A percentile compares a stretch with the other conserved stretches of the same genome.
Conservation (phyloP, 768 basidiomycete species). For the Glaciozyma antarctica region DNA sequence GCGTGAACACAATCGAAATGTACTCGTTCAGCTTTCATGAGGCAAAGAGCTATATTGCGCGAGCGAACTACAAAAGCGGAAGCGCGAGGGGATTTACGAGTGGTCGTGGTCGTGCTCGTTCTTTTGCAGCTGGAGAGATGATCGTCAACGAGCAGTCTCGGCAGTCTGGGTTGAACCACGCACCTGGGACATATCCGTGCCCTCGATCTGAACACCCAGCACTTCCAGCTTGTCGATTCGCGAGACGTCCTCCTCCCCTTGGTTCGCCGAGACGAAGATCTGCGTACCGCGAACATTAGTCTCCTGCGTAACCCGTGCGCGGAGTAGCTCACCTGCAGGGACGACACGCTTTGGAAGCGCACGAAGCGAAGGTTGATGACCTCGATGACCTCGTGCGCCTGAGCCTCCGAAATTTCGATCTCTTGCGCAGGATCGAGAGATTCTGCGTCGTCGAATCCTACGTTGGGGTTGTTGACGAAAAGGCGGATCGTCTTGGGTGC, state of each 20-base stretch:
- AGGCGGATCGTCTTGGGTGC: conserved; percentile 59
- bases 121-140: conserved; percentile 2
- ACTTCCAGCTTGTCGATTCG: conserved; percentile 60
- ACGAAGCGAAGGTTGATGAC: conserved; percentile 53
- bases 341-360: conserved; percentile 59
- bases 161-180: too few relatives aligned
- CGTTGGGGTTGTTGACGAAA: conserved; percentile 48
- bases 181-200: conserved; percentile 15
- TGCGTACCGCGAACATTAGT: conserved; percentile 31
- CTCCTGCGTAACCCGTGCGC: too few relatives aligned
- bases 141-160: too few relatives aligned
- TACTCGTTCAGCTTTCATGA: not conserved
- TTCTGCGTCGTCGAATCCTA: conserved; percentile 56
- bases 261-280: conserved; percentile 63
- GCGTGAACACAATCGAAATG: not conserved
- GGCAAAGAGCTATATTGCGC: not conserved
- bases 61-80: not conserved
- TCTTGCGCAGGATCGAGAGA: conserved; percentile 53
- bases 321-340: conserved; percentile 50
- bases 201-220: conserved; percentile 43
- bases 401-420: conserved; percentile 48
- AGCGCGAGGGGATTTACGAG: not conserved
- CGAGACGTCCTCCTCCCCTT: conserved; percentile 55
- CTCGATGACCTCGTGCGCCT: conserved; percentile 37
- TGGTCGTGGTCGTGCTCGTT: conserved; percentile 13